phyloP scores from a whole-genome alignment of 768 basidiomycete genomes.

The Candolleomyces efflorescens region DNA sequence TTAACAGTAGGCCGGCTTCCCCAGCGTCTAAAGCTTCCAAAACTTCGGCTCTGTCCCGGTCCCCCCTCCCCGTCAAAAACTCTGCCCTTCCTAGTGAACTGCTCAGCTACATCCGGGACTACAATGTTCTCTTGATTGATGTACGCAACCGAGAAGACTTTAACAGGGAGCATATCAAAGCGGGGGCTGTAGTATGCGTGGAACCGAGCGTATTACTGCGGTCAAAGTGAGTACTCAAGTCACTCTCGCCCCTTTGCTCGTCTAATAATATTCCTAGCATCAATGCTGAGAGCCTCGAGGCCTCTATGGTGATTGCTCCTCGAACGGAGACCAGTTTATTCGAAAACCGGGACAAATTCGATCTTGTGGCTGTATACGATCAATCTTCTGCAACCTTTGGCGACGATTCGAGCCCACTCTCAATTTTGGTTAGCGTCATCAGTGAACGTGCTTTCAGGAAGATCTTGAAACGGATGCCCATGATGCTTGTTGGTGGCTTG shows the following conservation, averaged over 20 bases:
- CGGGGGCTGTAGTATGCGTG: conserved; percentile 70
- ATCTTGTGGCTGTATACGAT: conserved; percentile 87
- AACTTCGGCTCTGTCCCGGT: conserved; percentile 26
- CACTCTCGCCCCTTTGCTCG: conserved; percentile 3
- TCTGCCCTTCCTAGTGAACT: conserved; percentile 58
- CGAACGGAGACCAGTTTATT: conserved; percentile 71
- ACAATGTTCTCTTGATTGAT: conserved; percentile 75
- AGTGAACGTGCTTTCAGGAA: conserved; percentile 71
- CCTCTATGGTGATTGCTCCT: conserved; percentile 68
- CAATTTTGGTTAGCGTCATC: conserved; percentile 61
- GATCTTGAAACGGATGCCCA: conserved; percentile 68
- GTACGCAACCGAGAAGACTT: conserved; percentile 78
- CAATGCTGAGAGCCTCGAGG: conserved; percentile 63
- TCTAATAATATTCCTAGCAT: conserved; percentile 40
- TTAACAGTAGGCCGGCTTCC: conserved; percentile 62
- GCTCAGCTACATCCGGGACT: conserved; percentile 48
- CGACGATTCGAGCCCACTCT: conserved; percentile 46
- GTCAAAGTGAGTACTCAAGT: conserved; percentile 50
- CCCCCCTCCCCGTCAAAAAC: conserved; percentile 53
- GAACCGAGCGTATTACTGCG: conserved; percentile 76
- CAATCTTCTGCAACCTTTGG: conserved; percentile 50
- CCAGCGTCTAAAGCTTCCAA: conserved; percentile 34
- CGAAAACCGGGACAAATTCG: conserved; percentile 80
- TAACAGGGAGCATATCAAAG: conserved; percentile 66
- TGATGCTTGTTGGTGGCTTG: conserved; percentile 82